Evolutionary conservation across 2,329 filamentous ascomycete species (phyloP).

Genomic region (Trichoderma simmonsii): DNA sequence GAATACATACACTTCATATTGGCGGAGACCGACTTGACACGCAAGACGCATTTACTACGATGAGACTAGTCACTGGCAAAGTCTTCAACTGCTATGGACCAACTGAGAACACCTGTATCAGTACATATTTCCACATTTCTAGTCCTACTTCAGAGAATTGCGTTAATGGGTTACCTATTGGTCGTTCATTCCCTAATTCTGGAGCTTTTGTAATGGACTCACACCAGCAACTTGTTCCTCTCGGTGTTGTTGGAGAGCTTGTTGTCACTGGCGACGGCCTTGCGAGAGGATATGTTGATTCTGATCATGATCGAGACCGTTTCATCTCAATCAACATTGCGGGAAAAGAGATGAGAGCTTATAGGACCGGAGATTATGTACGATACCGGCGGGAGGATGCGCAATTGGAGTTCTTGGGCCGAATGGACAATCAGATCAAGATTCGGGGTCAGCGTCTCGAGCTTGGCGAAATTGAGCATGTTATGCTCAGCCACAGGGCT

Average conservation of each 20-base stretch:
- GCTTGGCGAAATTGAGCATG: background rate
- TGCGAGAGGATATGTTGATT: background rate
- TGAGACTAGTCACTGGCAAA: background rate
- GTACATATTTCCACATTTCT: background rate
- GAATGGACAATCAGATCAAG: background rate
- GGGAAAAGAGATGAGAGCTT: background rate
- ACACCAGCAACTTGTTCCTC: background rate
- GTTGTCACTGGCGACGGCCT: background rate
- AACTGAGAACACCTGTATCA: background rate
- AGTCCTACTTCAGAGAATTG: background rate
- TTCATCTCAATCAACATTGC: background rate
- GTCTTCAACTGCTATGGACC: background rate
- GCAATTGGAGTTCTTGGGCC: background rate
- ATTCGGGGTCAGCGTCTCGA: background rate
- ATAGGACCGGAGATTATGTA: background rate
- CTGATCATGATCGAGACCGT: background rate
- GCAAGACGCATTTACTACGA: background rate
- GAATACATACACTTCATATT: background rate
- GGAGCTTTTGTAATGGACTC: background rate
- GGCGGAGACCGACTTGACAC: background rate
- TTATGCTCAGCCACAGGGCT: background rate
- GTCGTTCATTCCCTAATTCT: background rate
- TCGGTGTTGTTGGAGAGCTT: background rate
- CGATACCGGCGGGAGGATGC: background rate
- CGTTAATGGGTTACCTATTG: background rate